Conservation (phyloP, 2,329 filamentous ascomycete species). For the Cadophora sp. region DNA sequence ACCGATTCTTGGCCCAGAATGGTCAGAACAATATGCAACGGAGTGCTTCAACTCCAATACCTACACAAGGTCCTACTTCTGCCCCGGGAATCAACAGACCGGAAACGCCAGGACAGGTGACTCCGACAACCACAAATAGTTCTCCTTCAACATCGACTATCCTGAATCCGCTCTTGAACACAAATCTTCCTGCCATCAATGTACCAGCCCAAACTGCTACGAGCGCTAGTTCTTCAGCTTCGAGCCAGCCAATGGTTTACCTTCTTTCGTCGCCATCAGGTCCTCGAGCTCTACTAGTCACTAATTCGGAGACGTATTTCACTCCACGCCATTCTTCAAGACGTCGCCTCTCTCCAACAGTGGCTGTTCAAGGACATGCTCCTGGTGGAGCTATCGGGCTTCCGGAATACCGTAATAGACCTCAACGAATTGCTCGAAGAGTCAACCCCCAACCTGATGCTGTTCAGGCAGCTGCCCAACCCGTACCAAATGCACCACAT, state of each 20-base stretch:
- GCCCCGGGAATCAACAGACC: slow-evolving; percentile 21
- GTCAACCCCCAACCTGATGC: slow-evolving; percentile 20
- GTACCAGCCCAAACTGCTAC: slow-evolving; percentile 27
- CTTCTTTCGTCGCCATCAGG: slow-evolving; percentile 66
- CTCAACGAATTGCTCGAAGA: slow-evolving; percentile 31
- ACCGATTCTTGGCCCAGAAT: slow-evolving; percentile 34
- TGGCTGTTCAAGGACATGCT: slow-evolving; percentile 13
- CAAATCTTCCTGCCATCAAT: background rate
- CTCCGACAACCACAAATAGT: slow-evolving; percentile 27
- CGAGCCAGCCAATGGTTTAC: slow-evolving; percentile 58
- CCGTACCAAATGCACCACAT: slow-evolving; percentile 31
- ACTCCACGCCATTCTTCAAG: slow-evolving; percentile 49
- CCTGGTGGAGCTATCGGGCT: slow-evolving; percentile 26
- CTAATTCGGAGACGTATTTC: slow-evolving; percentile 58
- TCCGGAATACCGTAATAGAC: slow-evolving; percentile 40
- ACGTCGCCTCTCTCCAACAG: slow-evolving; percentile 26
- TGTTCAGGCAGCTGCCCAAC: slow-evolving; percentile 21
- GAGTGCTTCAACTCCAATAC: slow-evolving; percentile 33
- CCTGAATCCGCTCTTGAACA: slow-evolving; percentile 11
- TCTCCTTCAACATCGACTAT: slow-evolving; percentile 28
- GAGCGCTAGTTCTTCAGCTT: slow-evolving; percentile 27
- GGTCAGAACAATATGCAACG: slow-evolving; percentile 33
- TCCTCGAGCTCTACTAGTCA: slow-evolving; percentile 63
- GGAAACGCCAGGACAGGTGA: slow-evolving; percentile 23
- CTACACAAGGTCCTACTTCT: slow-evolving; percentile 17